Conservation (phyloP, 768 basidiomycete genomes). For the Hypholoma sublateritium region DNA sequence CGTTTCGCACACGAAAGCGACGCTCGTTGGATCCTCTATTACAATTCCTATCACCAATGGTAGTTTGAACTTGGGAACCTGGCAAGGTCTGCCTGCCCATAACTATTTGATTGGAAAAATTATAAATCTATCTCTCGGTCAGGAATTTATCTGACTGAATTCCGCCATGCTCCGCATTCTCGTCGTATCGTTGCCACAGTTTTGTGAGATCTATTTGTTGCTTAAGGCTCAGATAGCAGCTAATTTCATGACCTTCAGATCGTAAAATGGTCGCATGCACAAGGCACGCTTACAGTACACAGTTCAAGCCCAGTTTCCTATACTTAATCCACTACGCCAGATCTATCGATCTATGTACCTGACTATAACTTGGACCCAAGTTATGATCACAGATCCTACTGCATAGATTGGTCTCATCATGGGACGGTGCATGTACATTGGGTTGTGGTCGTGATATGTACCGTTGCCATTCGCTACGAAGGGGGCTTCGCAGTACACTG, state of each 20-base stretch:
- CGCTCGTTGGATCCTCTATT: constrained; percentile 80
- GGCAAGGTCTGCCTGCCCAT: constrained; percentile 66
- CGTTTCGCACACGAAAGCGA: constrained; percentile 89
- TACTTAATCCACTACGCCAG: not conserved
- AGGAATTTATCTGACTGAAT: constrained; percentile 90
- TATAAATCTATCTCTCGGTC: too few relatives aligned
- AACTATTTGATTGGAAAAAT: not conserved
- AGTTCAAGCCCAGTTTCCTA: too few relatives aligned
- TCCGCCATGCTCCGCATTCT: constrained; percentile 65
- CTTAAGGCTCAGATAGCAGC: not conserved
- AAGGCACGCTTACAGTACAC: too few relatives aligned
- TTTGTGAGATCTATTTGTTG: constrained; percentile 39
- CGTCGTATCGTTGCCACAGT: constrained; percentile 80
- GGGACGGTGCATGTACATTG: too few relatives aligned
- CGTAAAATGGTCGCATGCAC: not conserved
- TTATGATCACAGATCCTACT: too few relatives aligned
- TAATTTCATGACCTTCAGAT: not conserved
- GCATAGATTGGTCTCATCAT: too few relatives aligned
- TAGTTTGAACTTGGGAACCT: constrained; percentile 80
- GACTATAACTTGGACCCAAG: not conserved
- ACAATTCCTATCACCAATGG: constrained; percentile 83
- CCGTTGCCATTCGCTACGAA: too few relatives aligned
- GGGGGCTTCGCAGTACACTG: not conserved
- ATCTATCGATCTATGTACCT: not conserved
- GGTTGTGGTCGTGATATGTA: too few relatives aligned